Conservation (phyloP, 345 rosid genomes). For the Gossypium arboreum region DNA sequence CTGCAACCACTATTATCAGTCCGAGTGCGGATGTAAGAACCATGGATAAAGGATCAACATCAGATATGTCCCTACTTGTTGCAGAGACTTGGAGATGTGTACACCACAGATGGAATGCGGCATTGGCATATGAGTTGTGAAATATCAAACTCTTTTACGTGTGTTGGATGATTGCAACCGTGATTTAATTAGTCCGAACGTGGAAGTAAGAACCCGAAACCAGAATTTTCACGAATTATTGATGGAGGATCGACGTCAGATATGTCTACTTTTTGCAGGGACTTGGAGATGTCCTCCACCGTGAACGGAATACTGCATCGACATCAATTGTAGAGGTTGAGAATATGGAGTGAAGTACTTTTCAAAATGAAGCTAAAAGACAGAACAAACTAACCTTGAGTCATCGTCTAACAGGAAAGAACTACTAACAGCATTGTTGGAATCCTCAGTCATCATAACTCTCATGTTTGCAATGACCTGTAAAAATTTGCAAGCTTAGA, state of each 20-base stretch:
- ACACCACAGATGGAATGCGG: too few relatives aligned
- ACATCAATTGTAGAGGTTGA: conserved; percentile 10
- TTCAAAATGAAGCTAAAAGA: not conserved
- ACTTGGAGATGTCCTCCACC: conserved; percentile 95
- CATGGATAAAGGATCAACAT: too few relatives aligned
- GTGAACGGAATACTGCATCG: conserved; percentile 90
- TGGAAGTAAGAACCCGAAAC: conserved; percentile 84
- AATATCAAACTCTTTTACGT: too few relatives aligned
- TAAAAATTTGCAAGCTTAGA: not conserved
- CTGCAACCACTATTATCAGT: conserved; percentile 24
- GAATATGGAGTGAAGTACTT: not conserved
- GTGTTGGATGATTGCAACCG: not conserved
- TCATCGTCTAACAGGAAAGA: conserved; percentile 97
- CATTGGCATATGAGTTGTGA: too few relatives aligned
- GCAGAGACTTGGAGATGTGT: too few relatives aligned
- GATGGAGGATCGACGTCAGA: conserved; percentile 84
- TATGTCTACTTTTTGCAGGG: conserved; percentile 85
- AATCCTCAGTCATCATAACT: conserved; percentile 93
- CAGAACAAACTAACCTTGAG: conserved; percentile 56
- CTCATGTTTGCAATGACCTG: conserved; percentile 94
- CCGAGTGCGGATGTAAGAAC: conserved; percentile 7
- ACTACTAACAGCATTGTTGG: conserved; percentile 89
- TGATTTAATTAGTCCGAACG: conserved; percentile 29
- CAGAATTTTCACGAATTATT: conserved; percentile 81
- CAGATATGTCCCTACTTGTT: too few relatives aligned